Conservation (phyloP, 2,329 filamentous ascomycete species). For the Piedraia hortae region DNA sequence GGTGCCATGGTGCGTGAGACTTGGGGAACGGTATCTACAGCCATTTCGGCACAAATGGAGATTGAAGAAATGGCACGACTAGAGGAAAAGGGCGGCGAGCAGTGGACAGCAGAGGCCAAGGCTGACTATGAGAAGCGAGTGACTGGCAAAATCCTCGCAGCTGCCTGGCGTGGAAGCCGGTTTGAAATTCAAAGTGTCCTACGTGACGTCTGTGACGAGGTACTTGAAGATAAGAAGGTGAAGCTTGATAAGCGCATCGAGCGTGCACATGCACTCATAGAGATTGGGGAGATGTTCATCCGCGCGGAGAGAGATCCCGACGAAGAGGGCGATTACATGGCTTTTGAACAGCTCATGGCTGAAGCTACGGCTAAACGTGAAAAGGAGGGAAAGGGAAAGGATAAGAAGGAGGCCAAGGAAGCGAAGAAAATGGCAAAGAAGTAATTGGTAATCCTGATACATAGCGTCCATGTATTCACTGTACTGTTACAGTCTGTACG, state of each 20-base stretch:
- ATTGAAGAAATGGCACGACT: slow-evolving; percentile 97
- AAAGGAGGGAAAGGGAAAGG: slow-evolving; percentile 40
- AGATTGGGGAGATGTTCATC: slow-evolving; percentile 64
- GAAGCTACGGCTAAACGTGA: slow-evolving; percentile 92
- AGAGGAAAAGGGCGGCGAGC: slow-evolving; percentile 81
- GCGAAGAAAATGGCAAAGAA: slow-evolving; percentile 22
- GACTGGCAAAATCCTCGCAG: slow-evolving; percentile 91
- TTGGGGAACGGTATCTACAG: slow-evolving; percentile 89
- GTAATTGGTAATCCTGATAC: slow-evolving; percentile 32
- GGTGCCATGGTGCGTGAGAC: slow-evolving; percentile 91
- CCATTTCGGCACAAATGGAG: slow-evolving; percentile 89
- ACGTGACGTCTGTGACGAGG: slow-evolving; percentile 73
- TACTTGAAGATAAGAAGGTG: slow-evolving; percentile 56
- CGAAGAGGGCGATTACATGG: slow-evolving; percentile 95
- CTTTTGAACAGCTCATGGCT: slow-evolving; percentile 91
- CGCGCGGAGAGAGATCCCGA: slow-evolving; percentile 74
- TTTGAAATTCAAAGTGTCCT: slow-evolving; percentile 95
- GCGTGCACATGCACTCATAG: slow-evolving; percentile 63
- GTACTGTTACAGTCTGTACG: neutral
- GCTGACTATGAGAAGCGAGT: slow-evolving; percentile 85
- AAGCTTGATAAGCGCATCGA: slow-evolving; percentile 64
- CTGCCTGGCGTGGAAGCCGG: slow-evolving; percentile 85
- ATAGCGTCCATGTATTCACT: slow-evolving; percentile 27
- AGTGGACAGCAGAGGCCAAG: slow-evolving; percentile 96
- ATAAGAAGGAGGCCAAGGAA: slow-evolving; percentile 25